phyloP scores from a whole-genome alignment of 495 filamentous ascomycete species.

The Umbilicaria muhlenbergii region DNA sequence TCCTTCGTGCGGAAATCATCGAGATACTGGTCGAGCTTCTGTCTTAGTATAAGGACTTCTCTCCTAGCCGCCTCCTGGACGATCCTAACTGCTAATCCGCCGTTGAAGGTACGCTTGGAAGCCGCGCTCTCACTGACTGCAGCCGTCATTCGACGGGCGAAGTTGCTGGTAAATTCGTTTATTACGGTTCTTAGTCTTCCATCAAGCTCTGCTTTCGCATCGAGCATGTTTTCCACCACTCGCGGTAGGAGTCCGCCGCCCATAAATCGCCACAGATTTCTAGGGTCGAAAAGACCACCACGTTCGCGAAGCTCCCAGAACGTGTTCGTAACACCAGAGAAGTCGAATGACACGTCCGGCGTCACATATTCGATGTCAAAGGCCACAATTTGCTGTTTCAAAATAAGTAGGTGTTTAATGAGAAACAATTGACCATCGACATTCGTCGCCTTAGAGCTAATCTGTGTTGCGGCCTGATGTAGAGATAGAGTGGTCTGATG shows the following conservation, averaged over 20 bases:
- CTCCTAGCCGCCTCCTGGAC: constrained; percentile 29
- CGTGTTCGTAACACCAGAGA: constrained; percentile 61
- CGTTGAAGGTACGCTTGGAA: constrained; percentile 14
- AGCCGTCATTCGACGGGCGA: constrained; percentile 37
- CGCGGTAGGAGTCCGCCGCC: constrained; percentile 42
- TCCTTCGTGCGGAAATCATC: constrained; percentile 45
- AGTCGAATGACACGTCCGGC: constrained; percentile 58
- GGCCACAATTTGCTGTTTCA: constrained; percentile 82
- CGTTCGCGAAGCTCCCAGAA: constrained; percentile 60
- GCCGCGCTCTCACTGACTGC: constrained; percentile 10
- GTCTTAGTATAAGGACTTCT: constrained; percentile 36
- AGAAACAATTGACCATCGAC: constrained; percentile 70
- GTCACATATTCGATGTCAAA: constrained; percentile 84
- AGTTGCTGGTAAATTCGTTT: constrained; percentile 55
- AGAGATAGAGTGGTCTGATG: constrained; percentile 59
- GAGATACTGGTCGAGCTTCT: constrained; percentile 38
- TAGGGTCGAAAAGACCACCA: constrained; percentile 54
- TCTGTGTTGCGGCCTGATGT: constrained; percentile 29
- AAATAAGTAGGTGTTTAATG: constrained; percentile 76
- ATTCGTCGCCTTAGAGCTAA: constrained; percentile 34
- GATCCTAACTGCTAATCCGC: constrained; percentile 17
- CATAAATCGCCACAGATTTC: constrained; percentile 40
- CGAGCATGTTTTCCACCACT: constrained; percentile 53
- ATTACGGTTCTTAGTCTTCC: constrained; percentile 62
- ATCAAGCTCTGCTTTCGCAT: constrained; percentile 71